Conservation (phyloP, 2,329 filamentous ascomycete genomes). For the Cladosporium colombiae region DNA sequence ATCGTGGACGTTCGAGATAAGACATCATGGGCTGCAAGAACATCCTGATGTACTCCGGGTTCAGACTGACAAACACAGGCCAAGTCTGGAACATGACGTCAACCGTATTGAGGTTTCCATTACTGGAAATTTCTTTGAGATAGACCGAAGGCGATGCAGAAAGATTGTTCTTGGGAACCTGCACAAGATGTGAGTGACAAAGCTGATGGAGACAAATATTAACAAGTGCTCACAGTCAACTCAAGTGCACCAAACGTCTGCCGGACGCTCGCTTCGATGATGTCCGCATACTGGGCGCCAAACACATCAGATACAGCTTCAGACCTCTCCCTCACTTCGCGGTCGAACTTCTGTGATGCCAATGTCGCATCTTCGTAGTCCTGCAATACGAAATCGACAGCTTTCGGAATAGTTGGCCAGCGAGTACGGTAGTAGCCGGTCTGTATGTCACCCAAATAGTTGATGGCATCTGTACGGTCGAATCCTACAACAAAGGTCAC, state of each 20-base stretch:
- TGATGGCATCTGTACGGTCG: conserved; percentile 28
- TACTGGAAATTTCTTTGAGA: conserved; percentile 58
- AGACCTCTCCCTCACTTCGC: conserved; percentile 26
- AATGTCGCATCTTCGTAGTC: conserved; percentile 24
- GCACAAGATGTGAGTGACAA: neutral
- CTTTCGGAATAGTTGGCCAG: conserved; percentile 27
- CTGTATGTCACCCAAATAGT: conserved; percentile 28
- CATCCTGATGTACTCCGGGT: conserved; percentile 49
- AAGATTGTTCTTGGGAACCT: conserved; percentile 27
- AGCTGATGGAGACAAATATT: neutral
- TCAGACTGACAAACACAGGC: conserved; percentile 81
- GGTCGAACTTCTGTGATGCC: conserved; percentile 27
- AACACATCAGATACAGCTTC: conserved; percentile 28
- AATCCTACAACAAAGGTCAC: conserved; percentile 31
- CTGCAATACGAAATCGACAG: conserved; percentile 27
- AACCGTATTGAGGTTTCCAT: conserved; percentile 60
- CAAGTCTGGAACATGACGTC: conserved; percentile 74
- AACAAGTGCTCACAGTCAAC: conserved; percentile 25
- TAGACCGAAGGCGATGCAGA: conserved; percentile 41
- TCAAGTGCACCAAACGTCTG: conserved; percentile 33
- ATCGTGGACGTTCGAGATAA: conserved; percentile 26
- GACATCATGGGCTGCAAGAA: conserved; percentile 25
- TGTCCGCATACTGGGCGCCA: conserved; percentile 33
- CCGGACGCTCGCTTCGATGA: conserved; percentile 31
- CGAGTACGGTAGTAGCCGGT: conserved; percentile 31